Evolutionary conservation across 345 rosid species (phyloP).

Genomic region (Tarenaya hassleriana): DNA sequence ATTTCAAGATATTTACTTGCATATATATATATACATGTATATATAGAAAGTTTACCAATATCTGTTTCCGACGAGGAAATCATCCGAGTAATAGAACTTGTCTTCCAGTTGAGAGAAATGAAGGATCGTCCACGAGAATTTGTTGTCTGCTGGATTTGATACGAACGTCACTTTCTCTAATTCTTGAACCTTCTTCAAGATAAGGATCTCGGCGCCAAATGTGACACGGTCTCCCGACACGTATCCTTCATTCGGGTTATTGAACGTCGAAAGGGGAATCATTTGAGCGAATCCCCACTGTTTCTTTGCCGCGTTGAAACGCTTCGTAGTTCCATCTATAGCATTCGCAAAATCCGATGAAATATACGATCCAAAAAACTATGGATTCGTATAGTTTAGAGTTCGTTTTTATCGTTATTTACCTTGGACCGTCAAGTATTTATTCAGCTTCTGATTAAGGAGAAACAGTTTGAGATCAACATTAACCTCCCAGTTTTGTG

Average conservation of each 20-base stretch:
- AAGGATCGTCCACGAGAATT: conserved; percentile 24
- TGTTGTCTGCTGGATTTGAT: not conserved
- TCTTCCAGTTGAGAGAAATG: conserved; percentile 26
- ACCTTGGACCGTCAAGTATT: no score
- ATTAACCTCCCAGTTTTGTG: conserved; percentile 28
- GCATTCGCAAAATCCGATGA: no score
- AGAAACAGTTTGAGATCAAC: conserved; percentile 19
- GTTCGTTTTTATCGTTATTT: no score
- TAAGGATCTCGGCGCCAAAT: not conserved
- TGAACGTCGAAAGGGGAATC: conserved; percentile 13
- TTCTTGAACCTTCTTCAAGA: conserved; percentile 1
- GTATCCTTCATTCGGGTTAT: conserved; percentile 14
- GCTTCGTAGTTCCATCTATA: conserved; percentile 15
- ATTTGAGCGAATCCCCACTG: conserved; percentile 23
- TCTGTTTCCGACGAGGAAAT: conserved; percentile 23
- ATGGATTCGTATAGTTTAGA: no score
- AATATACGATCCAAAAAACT: no score
- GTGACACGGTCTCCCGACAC: conserved; percentile 12
- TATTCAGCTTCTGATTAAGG: not conserved
- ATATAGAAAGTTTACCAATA: conserved; percentile 23
- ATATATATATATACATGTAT: no score
- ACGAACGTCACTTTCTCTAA: conserved; percentile 5
- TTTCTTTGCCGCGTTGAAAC: conserved; percentile 14
- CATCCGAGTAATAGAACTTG: conserved; percentile 15
- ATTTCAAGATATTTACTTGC: no score